Conservation (phyloP, 116 monocot genomes). For the Dioscorea cayenensis region DNA sequence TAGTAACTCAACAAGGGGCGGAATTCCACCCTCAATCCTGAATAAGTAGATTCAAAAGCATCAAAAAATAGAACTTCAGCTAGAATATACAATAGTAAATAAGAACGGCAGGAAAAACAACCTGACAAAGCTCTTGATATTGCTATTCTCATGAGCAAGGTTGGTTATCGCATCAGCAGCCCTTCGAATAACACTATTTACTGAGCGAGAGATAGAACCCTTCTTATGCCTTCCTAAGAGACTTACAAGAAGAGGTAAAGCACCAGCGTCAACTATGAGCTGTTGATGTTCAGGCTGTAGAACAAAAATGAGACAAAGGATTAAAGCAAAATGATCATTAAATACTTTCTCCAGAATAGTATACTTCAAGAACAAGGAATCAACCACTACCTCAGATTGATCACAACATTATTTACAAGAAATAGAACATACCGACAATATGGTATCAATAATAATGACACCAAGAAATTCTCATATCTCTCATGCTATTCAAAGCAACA, state of each 20-base stretch:
- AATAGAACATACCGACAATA: too few species aligned
- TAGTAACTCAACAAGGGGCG: slow-evolving; percentile 88
- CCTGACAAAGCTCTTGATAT: slow-evolving; percentile 88
- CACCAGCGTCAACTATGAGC: slow-evolving; percentile 95
- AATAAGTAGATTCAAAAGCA: neutral
- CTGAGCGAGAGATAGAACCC: slow-evolving; percentile 33
- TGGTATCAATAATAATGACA: neutral
- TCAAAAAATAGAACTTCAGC: neutral
- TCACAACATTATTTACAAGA: too few species aligned
- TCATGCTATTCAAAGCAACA: too few species aligned
- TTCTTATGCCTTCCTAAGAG: slow-evolving; percentile 65
- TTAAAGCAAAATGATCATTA: too few species aligned
- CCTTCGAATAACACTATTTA: slow-evolving; percentile 79
- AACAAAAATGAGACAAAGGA: neutral
- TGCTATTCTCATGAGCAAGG: slow-evolving; percentile 96
- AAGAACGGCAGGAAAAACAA: slow-evolving; percentile 18
- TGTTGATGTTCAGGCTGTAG: slow-evolving; percentile 95
- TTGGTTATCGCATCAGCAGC: slow-evolving; percentile 98
- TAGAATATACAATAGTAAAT: neutral
- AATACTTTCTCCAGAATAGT: too few species aligned
- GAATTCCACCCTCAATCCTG: slow-evolving; percentile 92
- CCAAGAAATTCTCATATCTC: neutral
- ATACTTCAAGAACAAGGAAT: too few species aligned
- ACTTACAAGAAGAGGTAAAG: slow-evolving; percentile 73
- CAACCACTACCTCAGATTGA: too few species aligned